Base-by-base conservation (phyloP, 2,329 filamentous ascomycete genomes). In the Calonectria naviculata region DNA sequence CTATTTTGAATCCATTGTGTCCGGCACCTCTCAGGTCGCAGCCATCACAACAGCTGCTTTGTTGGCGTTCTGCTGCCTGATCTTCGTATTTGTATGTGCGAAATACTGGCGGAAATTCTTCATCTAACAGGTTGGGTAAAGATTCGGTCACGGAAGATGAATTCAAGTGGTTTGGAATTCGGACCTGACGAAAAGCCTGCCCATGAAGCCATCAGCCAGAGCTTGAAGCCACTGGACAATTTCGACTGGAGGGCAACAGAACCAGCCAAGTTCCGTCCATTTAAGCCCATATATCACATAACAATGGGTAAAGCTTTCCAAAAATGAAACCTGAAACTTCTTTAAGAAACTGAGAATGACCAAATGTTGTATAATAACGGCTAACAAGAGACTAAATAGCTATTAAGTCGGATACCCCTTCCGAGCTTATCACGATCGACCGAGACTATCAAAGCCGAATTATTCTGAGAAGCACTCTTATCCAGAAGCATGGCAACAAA, bases 391-490 rank as follows among this genome's bases (percentile, higher is more conserved):
- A 42, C 9, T 34, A 19, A n/a, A 31, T 46, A 68, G 69, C 60
- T 4, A 68, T 71, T 19, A 41, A 84, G 41, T 80, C 80, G 5
- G 81, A 84, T 26, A 73, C 80, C 0, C 84, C 85, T 0, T 87
- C 86, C 0, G 84, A 89, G 10, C 83, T 90, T 21, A 87, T 90
- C 74, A 80, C 84, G 21, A 83, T 90, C 38, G 88, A 90, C 75
- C 79, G 75, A 36, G 84, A 87, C 70, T 90, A 90, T 76, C 79
- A 83, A 12, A 73, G 80, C 4, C 82, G 86, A 3, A 81, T 90
- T 46, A 80, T 72, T 2, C 74, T 81, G 8, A 83, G 87, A 6
- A 80, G 80, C 4, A 24, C 71, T 0, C 80, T 85, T 15, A 82
- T 89, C 46, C 56, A 74, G 0, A 65, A 82, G 2, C 81, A 89